Evolutionary conservation across 768 basidiomycete genomes (phyloP), one percentile per base, ranked within the genome.

Genomic region (Termitomyces sp.): DNA sequence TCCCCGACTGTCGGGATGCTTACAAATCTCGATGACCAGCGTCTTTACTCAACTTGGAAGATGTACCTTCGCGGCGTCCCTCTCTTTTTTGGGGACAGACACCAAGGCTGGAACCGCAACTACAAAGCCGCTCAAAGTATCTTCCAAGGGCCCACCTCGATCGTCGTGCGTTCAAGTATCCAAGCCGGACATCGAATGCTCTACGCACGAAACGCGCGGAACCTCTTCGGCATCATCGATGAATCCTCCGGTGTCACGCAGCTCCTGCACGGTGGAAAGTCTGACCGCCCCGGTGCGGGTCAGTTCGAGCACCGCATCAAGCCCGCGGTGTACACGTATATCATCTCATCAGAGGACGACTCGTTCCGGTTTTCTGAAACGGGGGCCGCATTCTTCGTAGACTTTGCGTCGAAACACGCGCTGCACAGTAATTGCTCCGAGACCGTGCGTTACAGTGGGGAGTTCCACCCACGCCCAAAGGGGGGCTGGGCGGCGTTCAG

Each of bases 371-470:
- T 93, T 71, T 91, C 89, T 27, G 91, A 92, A 68, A 94, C 91
- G 3, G 90, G 90, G 16, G 89, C 89, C 11, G 85, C 88, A 34
- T 93, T 93, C 72, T 89, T 91, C 63, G 88, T 91, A 59, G 88
- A 92, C 70, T 87, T 92, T 66, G 87, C 85, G 42, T 88, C 86
- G 27, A 94, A 94, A 70, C 92, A 94, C 65, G 91, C 89, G 5
- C 76, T 94, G 66, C 91, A 93, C 71, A 76, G 84, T 41, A 88
- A 90, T 66, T 89, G 89, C 66, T 77, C 78, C 16, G 75, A 78
- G 58, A 68, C 72, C 16, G 89, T 91, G 57, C 76, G 86, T 48
- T 91, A 90, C 64, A 78, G 80, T 45, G 89, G 89, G 23, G 89
- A 91, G 71, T 91, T 91, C 66, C 89, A 91, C 67, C 84, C 84